Evolutionary conservation across 73 alveolate genomes (phyloP), one percentile per base, ranked within the genome.

Genomic region (Tetrahymena borealis): DNA sequence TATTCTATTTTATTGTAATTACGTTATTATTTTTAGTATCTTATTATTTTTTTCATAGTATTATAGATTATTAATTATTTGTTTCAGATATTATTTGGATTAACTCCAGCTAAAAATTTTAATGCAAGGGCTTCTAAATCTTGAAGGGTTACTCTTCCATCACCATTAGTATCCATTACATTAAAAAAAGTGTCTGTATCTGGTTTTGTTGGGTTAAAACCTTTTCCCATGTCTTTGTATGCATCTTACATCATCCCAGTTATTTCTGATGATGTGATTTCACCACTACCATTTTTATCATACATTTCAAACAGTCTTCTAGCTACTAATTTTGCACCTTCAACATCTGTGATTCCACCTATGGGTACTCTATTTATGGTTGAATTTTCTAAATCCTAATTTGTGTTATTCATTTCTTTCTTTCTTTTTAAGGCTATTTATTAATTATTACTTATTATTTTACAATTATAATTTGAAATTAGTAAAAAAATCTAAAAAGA

Each of bases 191-290:
- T 93, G 20, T 93, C 95, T 16, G 91, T 32, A 85, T 93, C 95
- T 32, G 95, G 78, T 93, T 93, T 93, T 38, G 92, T 39, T 85
- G 95, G 95, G 79, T 93, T 93, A 41, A 93, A 93, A 18, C 95
- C 95, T 90, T 93, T 93, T 40, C 93, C 90, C 95, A 93, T 93
- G 32, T 92, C 95, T 90, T 42, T 93, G 33, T 93, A 93, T 10
- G 95, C 95, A 85, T 93, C 95, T 38, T 79, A 90, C 95, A 93
- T 93, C 95, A 93, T 93, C 1, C 93, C 93, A 7, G 95, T 92
- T 8, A 93, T 92, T 93, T 93, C 95, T 39, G 91, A 79, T 39
- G 90, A 42, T 32, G 90, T 92, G 9, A 93, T 38, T 37, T 79
- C 91, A 32, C 95, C 95, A 90, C 91, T 93, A 32, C 95, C 91